Evolutionary conservation across 1,139 yeast species (phyloP).

Genomic region (Geotrichum phurueaensis): DNA sequence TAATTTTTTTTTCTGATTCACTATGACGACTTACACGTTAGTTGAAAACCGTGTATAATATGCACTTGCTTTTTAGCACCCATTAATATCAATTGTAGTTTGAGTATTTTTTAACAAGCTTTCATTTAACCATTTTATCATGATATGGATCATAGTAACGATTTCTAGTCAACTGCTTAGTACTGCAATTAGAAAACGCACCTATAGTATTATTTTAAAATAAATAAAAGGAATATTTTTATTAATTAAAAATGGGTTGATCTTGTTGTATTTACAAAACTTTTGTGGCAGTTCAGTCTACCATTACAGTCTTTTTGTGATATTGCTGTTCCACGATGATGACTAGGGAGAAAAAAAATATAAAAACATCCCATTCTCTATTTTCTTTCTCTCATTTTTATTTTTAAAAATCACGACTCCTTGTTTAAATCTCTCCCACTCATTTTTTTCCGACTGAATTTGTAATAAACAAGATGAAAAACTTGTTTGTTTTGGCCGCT

Average conservation of each 20-base stretch:
- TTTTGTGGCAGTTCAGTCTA: neutral
- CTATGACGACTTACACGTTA: too few species aligned
- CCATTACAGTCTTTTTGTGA: neutral
- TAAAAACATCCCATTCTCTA: neutral
- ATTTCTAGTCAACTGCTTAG: too few species aligned
- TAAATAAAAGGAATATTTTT: neutral
- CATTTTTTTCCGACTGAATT: neutral
- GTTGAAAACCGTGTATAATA: too few species aligned
- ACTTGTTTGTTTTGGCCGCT: conserved; percentile 2
- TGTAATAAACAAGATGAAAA: neutral
- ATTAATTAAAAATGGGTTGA: neutral
- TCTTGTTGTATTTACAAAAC: neutral
- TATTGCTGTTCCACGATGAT: neutral
- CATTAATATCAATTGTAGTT: too few species aligned
- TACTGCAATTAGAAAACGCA: too few species aligned
- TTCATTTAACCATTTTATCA: too few species aligned
- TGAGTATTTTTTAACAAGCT: too few species aligned
- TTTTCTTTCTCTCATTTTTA: neutral
- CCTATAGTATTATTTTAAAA: too few species aligned
- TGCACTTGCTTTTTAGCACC: too few species aligned
- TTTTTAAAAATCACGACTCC: neutral
- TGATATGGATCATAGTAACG: too few species aligned
- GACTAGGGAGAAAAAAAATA: neutral
- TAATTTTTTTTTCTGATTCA: too few species aligned
- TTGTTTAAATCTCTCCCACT: neutral